Base-by-base conservation (phyloP, 176 grass and related monocot species). In the Lolium rigidum region DNA sequence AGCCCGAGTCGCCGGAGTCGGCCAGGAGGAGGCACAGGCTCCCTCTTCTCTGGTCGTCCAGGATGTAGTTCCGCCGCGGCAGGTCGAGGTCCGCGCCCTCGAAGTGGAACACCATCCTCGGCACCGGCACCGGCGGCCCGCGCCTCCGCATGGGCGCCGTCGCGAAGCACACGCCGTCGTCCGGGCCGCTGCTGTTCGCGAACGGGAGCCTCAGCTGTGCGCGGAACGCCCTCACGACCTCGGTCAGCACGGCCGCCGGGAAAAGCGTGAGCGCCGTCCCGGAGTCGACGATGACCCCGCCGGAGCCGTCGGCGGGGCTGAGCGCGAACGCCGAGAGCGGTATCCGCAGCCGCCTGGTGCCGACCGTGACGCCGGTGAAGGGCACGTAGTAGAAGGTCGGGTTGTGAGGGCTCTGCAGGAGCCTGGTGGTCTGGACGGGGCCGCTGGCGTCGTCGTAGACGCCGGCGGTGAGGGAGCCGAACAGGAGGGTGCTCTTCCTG, bases 31-130 rank as follows among this genome's bases (percentile, higher is more conserved):
- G 69, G 84, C 95, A 97, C 28, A 95, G 0, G 7, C 60, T 24
- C 3, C 79, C 85, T 3, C 59, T 75, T 6, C 81, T 64, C 22
- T 79, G 64, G 8, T 87, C 64, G 41, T 86, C 80, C n/a, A 68
- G 26, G 4, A 97, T 64, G 77, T 93, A 97, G 87, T 91, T 95
- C 0, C 75, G 78, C 1, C 84, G 85, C 68, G 89, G 89, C 24
- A 95, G 84, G 5, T 86, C 69, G 58, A 97, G 83, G 69, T 93
- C 87, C 0, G 83, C 89, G 41, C 93, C 95, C 6, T 75, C 48
- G 67, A 97, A 95, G 64, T 97, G 92, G 58, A 94, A 64, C 37
- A 91, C 77, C 80, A 97, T 7, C 80, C 91, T 90, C 21, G 95
- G 92, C 28, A 92, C 90, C 64, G 78, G 22, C 26, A 93, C 61